Evolutionary conservation across 176 grass and related monocot genomes (phyloP), one percentile per base, ranked within the genome.

Genomic region (Avena insularis): DNA sequence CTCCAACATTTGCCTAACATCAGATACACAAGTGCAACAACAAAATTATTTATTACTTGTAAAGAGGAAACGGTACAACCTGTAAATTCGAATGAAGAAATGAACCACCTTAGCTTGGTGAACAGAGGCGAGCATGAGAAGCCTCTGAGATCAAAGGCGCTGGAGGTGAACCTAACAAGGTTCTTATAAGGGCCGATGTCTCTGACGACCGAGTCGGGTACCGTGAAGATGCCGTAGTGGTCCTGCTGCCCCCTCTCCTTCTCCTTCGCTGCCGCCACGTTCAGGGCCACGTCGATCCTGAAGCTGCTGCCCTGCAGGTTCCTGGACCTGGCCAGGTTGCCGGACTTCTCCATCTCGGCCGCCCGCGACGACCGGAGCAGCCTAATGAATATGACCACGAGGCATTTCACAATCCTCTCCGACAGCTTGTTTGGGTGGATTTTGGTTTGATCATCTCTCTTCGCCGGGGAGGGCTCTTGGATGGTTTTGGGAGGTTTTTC

Each of bases 121-220:
- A 95, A 75, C 61, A 95, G 84, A 54, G 93, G 87, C 29, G 92
- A 98, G 91, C 16, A 48, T 20, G 93, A 98, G 80, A 98, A 83
- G 0, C 64, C 81, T 78, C 91, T 87, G 3, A 78, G 70, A 56
- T 98, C 96, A 2, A 94, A 75, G 2, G 96, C 89, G 61, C 36
- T 80, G 20, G 86, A 81, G 86, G 88, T 86, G 79, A 98, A 98
- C 72, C 84, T 98, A 45, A 98, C 90, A 67, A 94, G 96, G 23
- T 96, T 98, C 80, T 96, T 98, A 87, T 98, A 98, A 21, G 96
- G 90, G 0, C 96, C 93, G 19, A 95, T 79, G 90, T 98, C 93
- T 48, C 93, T 94, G 14, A 90, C 79, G 57, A 95, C 67, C 8
- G 96, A 92, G 67, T 90, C 96, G 19, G 73, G 92, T 65, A 94